A percentile compares a stretch with the other conserved stretches of the same genome.
These are phyloP conservation scores for Aristolochia fimbriata DNA, from an alignment of 164 flowering plant genomes.

Conservation along the genomic window DNA sequence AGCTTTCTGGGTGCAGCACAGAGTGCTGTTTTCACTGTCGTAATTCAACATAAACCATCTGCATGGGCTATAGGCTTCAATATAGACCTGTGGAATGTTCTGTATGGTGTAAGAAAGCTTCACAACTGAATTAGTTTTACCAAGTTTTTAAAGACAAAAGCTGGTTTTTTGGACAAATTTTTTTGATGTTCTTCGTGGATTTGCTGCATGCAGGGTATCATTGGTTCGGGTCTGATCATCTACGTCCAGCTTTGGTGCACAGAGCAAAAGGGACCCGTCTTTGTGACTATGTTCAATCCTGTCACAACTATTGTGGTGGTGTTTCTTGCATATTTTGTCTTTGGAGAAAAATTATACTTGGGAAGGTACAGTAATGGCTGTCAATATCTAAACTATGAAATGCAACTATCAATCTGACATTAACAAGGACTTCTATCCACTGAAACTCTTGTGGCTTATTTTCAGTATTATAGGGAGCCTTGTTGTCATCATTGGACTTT, in stretches of 20 bases:
- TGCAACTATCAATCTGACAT: background rate
- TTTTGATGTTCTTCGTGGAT: background rate
- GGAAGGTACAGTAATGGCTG: conserved; percentile 43
- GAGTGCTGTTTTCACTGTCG: conserved; percentile 57
- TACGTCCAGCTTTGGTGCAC: conserved; percentile 73
- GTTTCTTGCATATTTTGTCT: conserved; percentile 47
- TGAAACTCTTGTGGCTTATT: background rate
- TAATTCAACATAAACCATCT: conserved; percentile 27
- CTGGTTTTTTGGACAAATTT: too few relatives aligned
- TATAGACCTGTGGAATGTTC: conserved; percentile 50
- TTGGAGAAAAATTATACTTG: conserved; percentile 50
- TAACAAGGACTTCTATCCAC: background rate
- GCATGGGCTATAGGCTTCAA: conserved; percentile 59
- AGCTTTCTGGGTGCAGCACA: conserved; percentile 66
- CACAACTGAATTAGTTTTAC: too few relatives aligned
- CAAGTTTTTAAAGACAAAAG: too few relatives aligned
- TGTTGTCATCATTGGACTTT: conserved; percentile 55
- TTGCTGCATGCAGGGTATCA: conserved; percentile 55
- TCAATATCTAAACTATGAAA: background rate
- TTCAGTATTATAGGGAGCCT: conserved; percentile 60
- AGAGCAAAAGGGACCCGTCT: conserved; percentile 67
- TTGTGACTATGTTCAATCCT: conserved; percentile 87
- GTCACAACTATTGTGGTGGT: conserved; percentile 54
- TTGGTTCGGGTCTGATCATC: conserved; percentile 44
- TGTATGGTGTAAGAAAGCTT: conserved; percentile 43